These are phyloP conservation scores for Hemileccinum impolitum DNA, from an alignment of 768 basidiomycete genomes.

Conservation along the genomic window DNA sequence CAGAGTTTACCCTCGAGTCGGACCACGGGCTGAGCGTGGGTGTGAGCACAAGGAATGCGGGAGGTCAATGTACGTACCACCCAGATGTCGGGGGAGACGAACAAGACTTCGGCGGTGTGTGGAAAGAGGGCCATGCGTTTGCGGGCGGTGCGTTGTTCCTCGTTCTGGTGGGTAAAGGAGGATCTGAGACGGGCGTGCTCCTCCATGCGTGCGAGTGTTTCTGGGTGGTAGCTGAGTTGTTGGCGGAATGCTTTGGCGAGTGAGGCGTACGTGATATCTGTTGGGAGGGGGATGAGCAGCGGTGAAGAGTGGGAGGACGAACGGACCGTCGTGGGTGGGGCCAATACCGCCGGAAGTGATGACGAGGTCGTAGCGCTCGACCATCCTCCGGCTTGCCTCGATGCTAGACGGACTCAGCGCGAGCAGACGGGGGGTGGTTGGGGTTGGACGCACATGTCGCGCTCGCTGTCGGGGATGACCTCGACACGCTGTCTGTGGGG, in stretches of 20 bases:
- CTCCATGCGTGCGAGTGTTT: constrained; percentile 73
- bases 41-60: background rate
- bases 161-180: constrained; percentile 59
- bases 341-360: constrained; percentile 91
- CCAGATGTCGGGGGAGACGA: constrained; percentile 79
- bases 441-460: constrained; percentile 59
- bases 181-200: constrained; percentile 54
- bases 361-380: constrained; percentile 81
- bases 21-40: constrained; percentile 65
- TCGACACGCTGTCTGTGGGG: constrained; percentile 90
- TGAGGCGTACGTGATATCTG: constrained; percentile 87
- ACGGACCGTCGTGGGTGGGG: constrained; percentile 81
- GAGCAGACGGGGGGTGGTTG: background rate
- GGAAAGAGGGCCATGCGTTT: constrained; percentile 92
- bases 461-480: constrained; percentile 87
- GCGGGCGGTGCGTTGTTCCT: constrained; percentile 73
- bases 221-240: constrained; percentile 66
- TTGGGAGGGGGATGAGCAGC: background rate
- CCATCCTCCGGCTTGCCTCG: constrained; percentile 83
- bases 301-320: background rate
- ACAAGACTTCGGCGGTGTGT: constrained; percentile 70
- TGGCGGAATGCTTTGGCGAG: constrained; percentile 83
- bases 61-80: constrained; percentile 50
- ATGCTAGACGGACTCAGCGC: constrained; percentile 42
- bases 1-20: constrained; percentile 83